These are phyloP conservation scores for Pichia nakasei DNA, from an alignment of 805 yeast genomes.

Conservation along the genomic window DNA sequence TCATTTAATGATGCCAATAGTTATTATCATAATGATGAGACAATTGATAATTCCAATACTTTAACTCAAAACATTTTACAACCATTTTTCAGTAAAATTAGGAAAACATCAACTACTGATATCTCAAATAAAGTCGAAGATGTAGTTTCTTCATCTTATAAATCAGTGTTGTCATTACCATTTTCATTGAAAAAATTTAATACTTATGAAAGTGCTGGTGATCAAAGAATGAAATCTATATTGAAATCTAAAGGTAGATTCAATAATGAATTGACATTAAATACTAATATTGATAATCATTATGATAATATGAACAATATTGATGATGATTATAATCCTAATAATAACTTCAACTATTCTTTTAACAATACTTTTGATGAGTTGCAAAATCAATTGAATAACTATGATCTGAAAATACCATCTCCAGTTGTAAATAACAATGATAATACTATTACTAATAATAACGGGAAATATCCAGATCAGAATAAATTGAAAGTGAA, in stretches of 20 bases:
- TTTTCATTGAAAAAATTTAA: not conserved
- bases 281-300: not conserved
- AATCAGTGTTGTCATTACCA: slow-evolving; percentile 4
- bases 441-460: too few species aligned
- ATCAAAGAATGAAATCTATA: not conserved
- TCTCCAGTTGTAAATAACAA: not conserved
- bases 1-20: not conserved
- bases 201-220: not conserved
- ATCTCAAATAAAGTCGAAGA: not conserved
- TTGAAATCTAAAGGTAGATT: not conserved
- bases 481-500: not conserved
- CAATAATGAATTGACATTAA: not conserved
- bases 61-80: slow-evolving; percentile 15
- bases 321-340: slow-evolving; percentile 26
- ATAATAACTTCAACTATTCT: slow-evolving; percentile 25
- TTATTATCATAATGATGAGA: not conserved
- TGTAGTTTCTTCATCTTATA: slow-evolving; percentile 4
- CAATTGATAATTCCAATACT: not conserved
- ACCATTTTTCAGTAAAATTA: slow-evolving; percentile 15
- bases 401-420: not conserved
- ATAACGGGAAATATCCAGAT: too few species aligned
- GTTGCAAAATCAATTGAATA: slow-evolving; percentile 23
- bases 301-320: not conserved
- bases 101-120: slow-evolving; percentile 1
- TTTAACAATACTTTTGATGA: slow-evolving; percentile 26